Conservation (phyloP, 768 basidiomycete species). For the Amanita pseudoporphyria region DNA sequence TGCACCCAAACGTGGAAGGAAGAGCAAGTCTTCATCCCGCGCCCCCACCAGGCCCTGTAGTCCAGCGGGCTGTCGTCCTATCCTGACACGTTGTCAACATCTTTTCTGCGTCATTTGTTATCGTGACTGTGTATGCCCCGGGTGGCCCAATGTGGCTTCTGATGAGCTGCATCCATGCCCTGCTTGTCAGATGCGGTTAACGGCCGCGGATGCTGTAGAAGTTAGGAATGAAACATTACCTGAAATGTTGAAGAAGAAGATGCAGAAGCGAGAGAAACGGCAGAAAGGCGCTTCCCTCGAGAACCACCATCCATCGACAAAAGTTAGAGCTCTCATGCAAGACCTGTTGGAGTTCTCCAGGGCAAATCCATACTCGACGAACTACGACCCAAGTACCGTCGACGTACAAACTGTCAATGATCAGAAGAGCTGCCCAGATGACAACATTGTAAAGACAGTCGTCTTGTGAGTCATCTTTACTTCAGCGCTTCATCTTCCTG, state of each 20-base stretch:
- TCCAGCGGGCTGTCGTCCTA: slow-evolving; percentile 49
- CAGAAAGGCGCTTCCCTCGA: slow-evolving; percentile 43
- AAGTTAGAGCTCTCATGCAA: slow-evolving; percentile 71
- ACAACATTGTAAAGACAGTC: slow-evolving; percentile 77
- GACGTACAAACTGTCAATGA: slow-evolving; percentile 75
- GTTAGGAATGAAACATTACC: slow-evolving; percentile 50
- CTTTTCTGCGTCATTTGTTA: slow-evolving; percentile 87
- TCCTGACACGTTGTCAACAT: slow-evolving; percentile 91
- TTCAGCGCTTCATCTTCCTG: slow-evolving; percentile 10
- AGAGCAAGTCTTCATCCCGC: slow-evolving; percentile 51
- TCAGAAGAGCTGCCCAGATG: slow-evolving; percentile 60
- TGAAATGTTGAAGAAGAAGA: slow-evolving; percentile 53
- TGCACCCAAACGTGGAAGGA: slow-evolving; percentile 36
- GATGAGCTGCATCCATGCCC: slow-evolving; percentile 61
- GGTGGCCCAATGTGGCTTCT: slow-evolving; percentile 64
- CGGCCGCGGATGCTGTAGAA: slow-evolving; percentile 72
- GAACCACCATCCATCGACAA: slow-evolving; percentile 73
- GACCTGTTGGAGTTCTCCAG: slow-evolving; percentile 79
- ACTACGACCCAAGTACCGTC: slow-evolving; percentile 70
- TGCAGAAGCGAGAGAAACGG: slow-evolving; percentile 56
- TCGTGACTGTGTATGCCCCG: slow-evolving; percentile 64
- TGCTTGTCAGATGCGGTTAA: slow-evolving; percentile 64
- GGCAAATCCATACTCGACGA: slow-evolving; percentile 76
- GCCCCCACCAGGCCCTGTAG: slow-evolving; percentile 66
- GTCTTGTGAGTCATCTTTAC: slow-evolving; percentile 70